These are phyloP conservation scores for Epicoccum nigrum DNA, from an alignment of 2,329 filamentous ascomycete genomes.

Conservation along the genomic window DNA sequence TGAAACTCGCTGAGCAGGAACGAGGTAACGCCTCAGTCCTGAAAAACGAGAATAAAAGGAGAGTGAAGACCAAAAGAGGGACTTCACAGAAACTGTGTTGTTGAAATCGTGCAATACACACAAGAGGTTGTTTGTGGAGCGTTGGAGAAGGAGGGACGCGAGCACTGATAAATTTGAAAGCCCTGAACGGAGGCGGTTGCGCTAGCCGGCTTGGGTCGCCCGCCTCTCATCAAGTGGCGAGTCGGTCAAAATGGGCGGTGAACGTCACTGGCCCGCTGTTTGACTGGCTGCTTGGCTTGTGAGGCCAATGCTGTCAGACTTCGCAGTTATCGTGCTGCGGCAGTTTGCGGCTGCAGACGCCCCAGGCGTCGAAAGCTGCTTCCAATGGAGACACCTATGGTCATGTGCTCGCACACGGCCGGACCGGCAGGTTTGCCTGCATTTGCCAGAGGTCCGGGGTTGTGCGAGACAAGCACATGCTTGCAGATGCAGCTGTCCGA, in stretches of 20 bases:
- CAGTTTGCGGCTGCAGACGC: constrained; percentile 5
- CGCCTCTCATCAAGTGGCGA: constrained; percentile 25
- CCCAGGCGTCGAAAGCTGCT: too few relatives aligned
- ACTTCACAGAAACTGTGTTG: constrained; percentile 46
- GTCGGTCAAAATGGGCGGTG: constrained; percentile 37
- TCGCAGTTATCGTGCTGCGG: constrained; percentile 6
- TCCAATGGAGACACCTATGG: too few relatives aligned
- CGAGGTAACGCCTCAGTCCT: constrained; percentile 46
- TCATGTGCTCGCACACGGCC: constrained; percentile 12
- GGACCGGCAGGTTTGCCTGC: background rate
- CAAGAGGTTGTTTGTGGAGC: constrained; percentile 37
- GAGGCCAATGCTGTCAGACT: constrained; percentile 3
- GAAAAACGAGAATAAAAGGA: constrained; percentile 48
- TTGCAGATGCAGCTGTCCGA: background rate
- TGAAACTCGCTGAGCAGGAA: constrained; percentile 50
- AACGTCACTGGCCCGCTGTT: constrained; percentile 22
- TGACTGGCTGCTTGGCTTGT: constrained; percentile 19
- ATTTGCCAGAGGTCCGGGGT: constrained; percentile 15
- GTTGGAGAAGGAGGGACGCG: constrained; percentile 33
- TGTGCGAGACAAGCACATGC: constrained; percentile 14
- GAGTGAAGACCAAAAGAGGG: constrained; percentile 51
- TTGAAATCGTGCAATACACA: constrained; percentile 40
- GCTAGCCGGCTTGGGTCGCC: constrained; percentile 24
- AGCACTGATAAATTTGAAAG: constrained; percentile 30
- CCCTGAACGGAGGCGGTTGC: constrained; percentile 25